Evolutionary conservation across 805 yeast genomes (phyloP), one percentile per base, ranked within the genome.

Genomic region (Metschnikowia reukaufii): DNA sequence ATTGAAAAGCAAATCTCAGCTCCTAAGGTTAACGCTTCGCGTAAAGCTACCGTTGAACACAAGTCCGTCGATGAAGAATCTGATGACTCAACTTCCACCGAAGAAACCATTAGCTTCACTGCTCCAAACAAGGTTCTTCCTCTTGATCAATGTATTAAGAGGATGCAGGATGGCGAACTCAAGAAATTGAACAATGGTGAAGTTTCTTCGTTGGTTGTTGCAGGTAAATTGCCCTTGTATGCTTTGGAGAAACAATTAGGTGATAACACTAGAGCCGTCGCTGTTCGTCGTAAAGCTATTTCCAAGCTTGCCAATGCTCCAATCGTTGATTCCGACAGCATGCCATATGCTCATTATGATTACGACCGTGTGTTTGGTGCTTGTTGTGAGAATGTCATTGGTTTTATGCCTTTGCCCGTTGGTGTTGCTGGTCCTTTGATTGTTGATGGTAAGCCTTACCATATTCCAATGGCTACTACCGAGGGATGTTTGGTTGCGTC

Each of bases 401-500:
- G 99, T 25, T 94, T 77, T 64, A 81, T 92, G 83, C 99, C 99
- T 21, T 66, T 94, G 36, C 99, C 99, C 6, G 89, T 94, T 46
- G 99, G 99, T 66, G 84, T 94, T 63, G 97, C 97, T 21, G 99
- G 99, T 44, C 99, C 99, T 8, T 70, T 94, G 65, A 76, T 88
- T 45, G 88, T 94, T 60, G 98, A 94, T 66, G 95, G 92, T 42
- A 82, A 78, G 55, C 83, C 95, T 39, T 86, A 78, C 65, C 96
- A 90, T 68, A 84, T 94, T 57, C 99, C 99, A 33, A 89, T 94
- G 96, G 99, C 99, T 21, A 94, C 99, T 15, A 94, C 99, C 30
- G 99, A 94, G 73, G 99, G 99, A 44, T 95, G 98, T 70, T 77
- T 94, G 48, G 97, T 94, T 56, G 99, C 99, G 4, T 90, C 97